Conservation (phyloP, 257 asterid species). For the Perilla frutescens region DNA sequence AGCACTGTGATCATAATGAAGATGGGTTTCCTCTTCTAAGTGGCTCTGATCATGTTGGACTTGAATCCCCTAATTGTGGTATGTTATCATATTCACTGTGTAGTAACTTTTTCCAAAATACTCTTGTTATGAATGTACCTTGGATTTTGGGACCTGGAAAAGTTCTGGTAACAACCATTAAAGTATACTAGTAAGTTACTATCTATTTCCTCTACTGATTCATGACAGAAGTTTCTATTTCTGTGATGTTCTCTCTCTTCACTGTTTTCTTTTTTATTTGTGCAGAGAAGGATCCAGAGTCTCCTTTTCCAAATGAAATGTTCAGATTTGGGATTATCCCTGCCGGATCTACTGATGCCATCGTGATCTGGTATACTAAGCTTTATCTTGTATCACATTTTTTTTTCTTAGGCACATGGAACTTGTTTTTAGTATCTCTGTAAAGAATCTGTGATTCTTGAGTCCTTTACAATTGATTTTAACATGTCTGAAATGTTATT, state of each 20-base stretch:
- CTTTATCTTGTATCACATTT: conserved; percentile 26
- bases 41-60: conserved; percentile 48
- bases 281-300: conserved; percentile 64
- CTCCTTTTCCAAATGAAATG: conserved; percentile 67
- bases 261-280: conserved; percentile 34
- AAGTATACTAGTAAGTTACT: conserved; percentile 7
- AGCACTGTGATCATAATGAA: conserved; percentile 53
- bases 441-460: conserved; percentile 15
- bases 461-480: background rate
- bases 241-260: conserved; percentile 28
- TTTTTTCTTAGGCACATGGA: background rate
- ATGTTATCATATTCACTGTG: conserved; percentile 39
- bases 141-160: conserved; percentile 42
- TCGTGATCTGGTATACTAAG: conserved; percentile 76
- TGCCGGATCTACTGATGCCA: conserved; percentile 99
- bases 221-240: background rate
- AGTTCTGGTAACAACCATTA: conserved; percentile 41
- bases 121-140: conserved; percentile 41
- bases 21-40: conserved; percentile 73
- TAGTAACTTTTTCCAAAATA: conserved; percentile 25
- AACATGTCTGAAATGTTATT: background rate
- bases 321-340: conserved; percentile 97
- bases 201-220: conserved; percentile 15
- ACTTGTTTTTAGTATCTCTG: background rate
- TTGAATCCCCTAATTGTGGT: conserved; percentile 55